Conservation (phyloP, 257 asterid species). For the Salvia splendens region DNA sequence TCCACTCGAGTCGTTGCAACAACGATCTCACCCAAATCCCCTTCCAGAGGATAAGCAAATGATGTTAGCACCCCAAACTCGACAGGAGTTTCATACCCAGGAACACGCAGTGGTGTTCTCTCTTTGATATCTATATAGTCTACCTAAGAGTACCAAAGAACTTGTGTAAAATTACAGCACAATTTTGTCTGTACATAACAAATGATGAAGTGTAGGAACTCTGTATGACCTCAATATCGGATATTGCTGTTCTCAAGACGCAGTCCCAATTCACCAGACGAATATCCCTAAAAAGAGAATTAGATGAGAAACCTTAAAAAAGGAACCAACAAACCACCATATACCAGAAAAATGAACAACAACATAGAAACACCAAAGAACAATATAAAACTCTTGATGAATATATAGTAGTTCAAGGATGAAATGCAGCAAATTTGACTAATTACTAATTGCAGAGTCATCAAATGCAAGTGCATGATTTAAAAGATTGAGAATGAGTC, state of each 20-base stretch:
- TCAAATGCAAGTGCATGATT: constrained; percentile 18
- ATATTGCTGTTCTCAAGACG: constrained; percentile 86
- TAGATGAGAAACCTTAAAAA: constrained; percentile 19
- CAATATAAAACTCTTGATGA: neutral
- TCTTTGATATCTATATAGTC: constrained; percentile 77
- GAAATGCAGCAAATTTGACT: neutral
- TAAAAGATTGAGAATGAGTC: neutral
- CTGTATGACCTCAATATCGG: constrained; percentile 82
- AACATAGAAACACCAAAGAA: constrained; percentile 8
- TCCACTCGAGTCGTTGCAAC: constrained; percentile 97
- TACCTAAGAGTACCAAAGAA: constrained; percentile 56
- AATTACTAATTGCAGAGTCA: neutral
- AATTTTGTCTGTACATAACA: constrained; percentile 7
- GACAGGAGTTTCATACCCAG: constrained; percentile 71
- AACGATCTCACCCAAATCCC: constrained; percentile 76
- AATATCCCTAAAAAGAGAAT: constrained; percentile 56
- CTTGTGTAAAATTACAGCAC: constrained; percentile 24
- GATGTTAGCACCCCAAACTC: constrained; percentile 95
- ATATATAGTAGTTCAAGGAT: neutral
- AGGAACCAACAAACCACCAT: constrained; percentile 15
- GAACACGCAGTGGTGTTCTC: constrained; percentile 67
- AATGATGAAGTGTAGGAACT: constrained; percentile 11
- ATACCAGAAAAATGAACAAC: constrained; percentile 18
- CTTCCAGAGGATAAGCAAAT: constrained; percentile 95
- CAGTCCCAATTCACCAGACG: constrained; percentile 98